These are phyloP conservation scores for Trypanosoma melophagium DNA, from an alignment of 208 protist genomes.

Conservation along the genomic window DNA sequence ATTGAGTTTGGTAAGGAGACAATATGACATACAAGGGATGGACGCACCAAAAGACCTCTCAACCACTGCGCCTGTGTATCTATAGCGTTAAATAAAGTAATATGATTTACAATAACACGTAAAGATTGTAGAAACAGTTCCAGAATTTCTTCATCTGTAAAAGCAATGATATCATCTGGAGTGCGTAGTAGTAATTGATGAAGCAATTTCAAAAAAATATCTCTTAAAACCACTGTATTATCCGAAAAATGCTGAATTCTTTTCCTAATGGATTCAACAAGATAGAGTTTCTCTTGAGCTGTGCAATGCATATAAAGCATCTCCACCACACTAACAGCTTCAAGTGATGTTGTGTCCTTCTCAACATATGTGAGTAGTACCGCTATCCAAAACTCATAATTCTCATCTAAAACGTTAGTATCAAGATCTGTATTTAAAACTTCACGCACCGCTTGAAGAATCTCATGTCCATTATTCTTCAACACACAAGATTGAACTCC, in stretches of 20 bases:
- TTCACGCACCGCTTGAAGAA: conserved; percentile 32
- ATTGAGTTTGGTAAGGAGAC: conserved; percentile 14
- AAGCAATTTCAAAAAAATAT: conserved; percentile 17
- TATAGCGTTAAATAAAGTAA: conserved; percentile 19
- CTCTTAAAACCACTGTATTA: not conserved
- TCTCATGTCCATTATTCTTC: conserved; percentile 27
- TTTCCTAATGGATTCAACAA: conserved; percentile 11
- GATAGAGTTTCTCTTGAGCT: conserved; percentile 7
- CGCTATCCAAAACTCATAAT: conserved; percentile 19
- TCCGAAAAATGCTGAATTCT: not conserved
- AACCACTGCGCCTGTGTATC: conserved; percentile 57
- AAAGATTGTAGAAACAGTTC: conserved; percentile 19
- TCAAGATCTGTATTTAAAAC: conserved; percentile 8
- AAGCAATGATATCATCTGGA: conserved; percentile 5
- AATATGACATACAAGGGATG: conserved; percentile 29
- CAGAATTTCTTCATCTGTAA: conserved; percentile 18
- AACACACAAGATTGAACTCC: no score
- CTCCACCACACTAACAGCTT: conserved; percentile 1
- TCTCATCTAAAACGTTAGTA: conserved; percentile 1
- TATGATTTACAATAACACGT: conserved; percentile 28
- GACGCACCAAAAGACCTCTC: conserved; percentile 32
- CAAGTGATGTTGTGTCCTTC: conserved; percentile 2
- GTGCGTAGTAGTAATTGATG: conserved; percentile 15
- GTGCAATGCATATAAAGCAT: conserved; percentile 5
- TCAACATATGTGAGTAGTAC: conserved; percentile 10